These are phyloP conservation scores for Lactarius trivialis DNA, from an alignment of 768 basidiomycete species.

Conservation along the genomic window DNA sequence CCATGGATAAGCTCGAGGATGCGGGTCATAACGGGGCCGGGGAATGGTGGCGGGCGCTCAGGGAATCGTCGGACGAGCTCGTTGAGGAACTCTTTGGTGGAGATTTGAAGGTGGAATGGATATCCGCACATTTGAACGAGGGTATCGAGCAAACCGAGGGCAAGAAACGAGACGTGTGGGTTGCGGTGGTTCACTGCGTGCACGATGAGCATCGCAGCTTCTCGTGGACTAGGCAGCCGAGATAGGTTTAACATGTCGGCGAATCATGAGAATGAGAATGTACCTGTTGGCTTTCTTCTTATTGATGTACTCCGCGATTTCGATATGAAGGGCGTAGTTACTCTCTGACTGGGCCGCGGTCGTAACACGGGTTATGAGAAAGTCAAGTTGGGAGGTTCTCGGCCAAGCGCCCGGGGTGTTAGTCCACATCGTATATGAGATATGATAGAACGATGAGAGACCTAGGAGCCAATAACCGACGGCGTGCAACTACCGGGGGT, in stretches of 20 bases:
- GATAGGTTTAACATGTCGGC: background rate
- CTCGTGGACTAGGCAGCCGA: conserved; percentile 62
- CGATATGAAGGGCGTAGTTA: conserved; percentile 86
- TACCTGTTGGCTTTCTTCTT: conserved; percentile 95
- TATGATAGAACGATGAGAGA: background rate
- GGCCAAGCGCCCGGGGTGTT: conserved; percentile 34
- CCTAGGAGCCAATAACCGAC: conserved; percentile 6
- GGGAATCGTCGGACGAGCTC: conserved; percentile 97
- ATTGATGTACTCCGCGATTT: conserved; percentile 91
- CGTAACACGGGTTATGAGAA: conserved; percentile 76
- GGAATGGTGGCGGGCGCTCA: conserved; percentile 92
- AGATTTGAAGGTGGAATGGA: conserved; percentile 92
- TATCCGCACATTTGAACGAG: conserved; percentile 96
- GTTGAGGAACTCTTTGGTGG: conserved; percentile 97
- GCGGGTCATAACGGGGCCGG: conserved; percentile 89
- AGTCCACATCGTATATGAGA: conserved; percentile 18
- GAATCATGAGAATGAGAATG: conserved; percentile 27
- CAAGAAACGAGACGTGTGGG: conserved; percentile 82
- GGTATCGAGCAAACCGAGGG: conserved; percentile 81
- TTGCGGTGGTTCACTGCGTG: conserved; percentile 87
- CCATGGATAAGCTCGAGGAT: conserved; percentile 87
- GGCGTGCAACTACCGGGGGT: background rate
- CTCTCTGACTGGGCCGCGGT: conserved; percentile 82
- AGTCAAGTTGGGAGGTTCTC: conserved; percentile 56
- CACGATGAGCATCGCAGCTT: conserved; percentile 81